phyloP scores from a whole-genome alignment of 2,329 filamentous ascomycete species.

The Aspergillus piperis region DNA sequence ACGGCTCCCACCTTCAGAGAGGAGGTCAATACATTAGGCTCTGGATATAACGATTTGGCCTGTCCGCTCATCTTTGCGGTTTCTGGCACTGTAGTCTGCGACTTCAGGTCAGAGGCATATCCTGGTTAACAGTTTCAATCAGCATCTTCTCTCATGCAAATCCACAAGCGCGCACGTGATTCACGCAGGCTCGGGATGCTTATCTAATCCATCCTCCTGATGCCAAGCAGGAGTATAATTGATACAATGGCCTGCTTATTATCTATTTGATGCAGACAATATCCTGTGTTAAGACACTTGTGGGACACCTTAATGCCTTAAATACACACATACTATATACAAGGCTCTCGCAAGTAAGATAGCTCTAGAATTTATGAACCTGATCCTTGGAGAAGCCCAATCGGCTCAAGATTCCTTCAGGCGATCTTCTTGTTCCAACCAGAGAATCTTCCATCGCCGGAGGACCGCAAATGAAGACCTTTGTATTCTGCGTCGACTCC shows the following conservation, averaged over 20 bases:
- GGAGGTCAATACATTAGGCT: constrained; percentile 13
- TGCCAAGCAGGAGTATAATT: not conserved
- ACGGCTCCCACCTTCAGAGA: constrained; percentile 62
- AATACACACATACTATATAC: too few relatives aligned
- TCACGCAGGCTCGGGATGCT: not conserved
- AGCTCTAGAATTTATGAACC: constrained; percentile 6
- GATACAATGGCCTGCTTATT: too few relatives aligned
- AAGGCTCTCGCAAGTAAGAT: too few relatives aligned
- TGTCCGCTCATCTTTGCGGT: constrained; percentile 1
- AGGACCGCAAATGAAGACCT: constrained; percentile 70
- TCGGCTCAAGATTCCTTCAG: constrained; percentile 45
- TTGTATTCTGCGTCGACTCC: constrained; percentile 45
- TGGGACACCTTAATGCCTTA: too few relatives aligned
- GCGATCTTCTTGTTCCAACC: constrained; percentile 31
- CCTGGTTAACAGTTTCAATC: not conserved
- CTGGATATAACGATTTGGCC: not conserved
- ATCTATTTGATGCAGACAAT: too few relatives aligned
- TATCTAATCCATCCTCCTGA: not conserved
- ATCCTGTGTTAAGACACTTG: too few relatives aligned
- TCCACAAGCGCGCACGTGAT: not conserved
- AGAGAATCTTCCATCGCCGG: constrained; percentile 62
- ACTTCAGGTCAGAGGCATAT: not conserved
- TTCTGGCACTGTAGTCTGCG: not conserved
- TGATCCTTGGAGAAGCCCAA: constrained; percentile 11
- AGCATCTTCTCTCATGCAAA: not conserved